Percentiles rank a stretch among this genome's conserved stretches.
phyloP scores from a whole-genome alignment of 495 filamentous ascomycete species.

The Penicillium verhagenii region DNA sequence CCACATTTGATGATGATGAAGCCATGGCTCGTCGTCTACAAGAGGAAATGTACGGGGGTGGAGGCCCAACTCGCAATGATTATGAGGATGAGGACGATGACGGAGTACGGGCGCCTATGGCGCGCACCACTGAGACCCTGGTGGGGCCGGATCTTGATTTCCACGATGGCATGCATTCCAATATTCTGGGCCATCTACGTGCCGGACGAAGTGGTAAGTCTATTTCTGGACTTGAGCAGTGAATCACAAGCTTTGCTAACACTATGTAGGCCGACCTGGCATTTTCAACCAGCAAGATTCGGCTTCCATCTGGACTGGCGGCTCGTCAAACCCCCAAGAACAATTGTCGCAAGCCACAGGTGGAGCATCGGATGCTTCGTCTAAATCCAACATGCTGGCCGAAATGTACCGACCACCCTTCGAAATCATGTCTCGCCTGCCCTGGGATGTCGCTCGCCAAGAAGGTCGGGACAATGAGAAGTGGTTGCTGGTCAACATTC shows the following conservation, averaged over 20 bases:
- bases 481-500: slow-evolving; percentile 94
- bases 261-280: slow-evolving; percentile 53
- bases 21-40: slow-evolving; percentile 89
- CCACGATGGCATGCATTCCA: slow-evolving; percentile 59
- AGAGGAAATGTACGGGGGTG: slow-evolving; percentile 78
- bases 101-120: slow-evolving; percentile 85
- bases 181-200: slow-evolving; percentile 65
- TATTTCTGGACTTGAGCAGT: slow-evolving; percentile 2
- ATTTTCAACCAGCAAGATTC: slow-evolving; percentile 83
- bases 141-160: slow-evolving; percentile 66
- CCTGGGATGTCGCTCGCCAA: slow-evolving; percentile 79
- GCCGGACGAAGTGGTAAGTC: slow-evolving; percentile 50
- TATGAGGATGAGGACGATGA: slow-evolving; percentile 55
- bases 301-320: slow-evolving; percentile 73
- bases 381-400: slow-evolving; percentile 71
- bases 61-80: slow-evolving; percentile 22
- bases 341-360: slow-evolving; percentile 62
- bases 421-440: slow-evolving; percentile 71
- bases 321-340: slow-evolving; percentile 46
- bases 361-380: slow-evolving; percentile 69
- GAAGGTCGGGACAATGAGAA: slow-evolving; percentile 82
- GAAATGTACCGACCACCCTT: slow-evolving; percentile 91
- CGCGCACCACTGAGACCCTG: slow-evolving; percentile 85
- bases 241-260: slow-evolving; percentile 5
- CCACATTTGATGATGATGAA: slow-evolving; percentile 77